phyloP scores from a whole-genome alignment of 495 filamentous ascomycete genomes.

The Xylaria flabelliformis region DNA sequence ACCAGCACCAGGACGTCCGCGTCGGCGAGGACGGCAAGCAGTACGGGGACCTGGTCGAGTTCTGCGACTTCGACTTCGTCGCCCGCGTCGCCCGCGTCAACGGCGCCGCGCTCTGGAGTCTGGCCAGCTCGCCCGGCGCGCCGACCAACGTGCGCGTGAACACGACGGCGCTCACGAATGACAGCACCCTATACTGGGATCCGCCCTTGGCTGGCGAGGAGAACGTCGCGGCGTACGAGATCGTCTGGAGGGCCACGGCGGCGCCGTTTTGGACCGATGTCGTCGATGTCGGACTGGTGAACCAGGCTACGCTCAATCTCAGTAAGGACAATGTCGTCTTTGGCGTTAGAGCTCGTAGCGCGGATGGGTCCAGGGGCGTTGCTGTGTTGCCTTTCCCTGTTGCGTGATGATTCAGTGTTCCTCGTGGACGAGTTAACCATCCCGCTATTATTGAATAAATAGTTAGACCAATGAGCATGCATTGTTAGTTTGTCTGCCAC shows the following conservation, averaged over 20 bases:
- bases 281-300: slow-evolving; percentile 47
- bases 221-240: slow-evolving; percentile 50
- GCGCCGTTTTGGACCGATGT: slow-evolving; percentile 55
- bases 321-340: slow-evolving; percentile 63
- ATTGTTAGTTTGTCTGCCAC: no score
- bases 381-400: slow-evolving; percentile 41
- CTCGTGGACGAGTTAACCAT: no score
- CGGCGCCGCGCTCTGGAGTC: slow-evolving; percentile 55
- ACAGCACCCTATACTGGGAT: slow-evolving; percentile 54
- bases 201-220: slow-evolving; percentile 29
- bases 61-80: slow-evolving; percentile 59
- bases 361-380: slow-evolving; percentile 46
- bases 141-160: slow-evolving; percentile 55
- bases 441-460: no score
- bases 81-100: slow-evolving; percentile 59
- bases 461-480: no score
- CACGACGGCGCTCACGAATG: slow-evolving; percentile 49
- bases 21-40: slow-evolving; percentile 44
- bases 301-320: slow-evolving; percentile 47
- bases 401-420: not conserved
- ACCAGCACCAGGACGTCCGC: slow-evolving; percentile 62
- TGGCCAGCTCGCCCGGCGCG: slow-evolving; percentile 54
- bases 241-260: slow-evolving; percentile 57
- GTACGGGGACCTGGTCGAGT: slow-evolving; percentile 60
- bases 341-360: slow-evolving; percentile 55